A percentile compares a stretch with the other conserved stretches of the same genome.
Conservation (phyloP, 495 filamentous ascomycete genomes). For the Filosporella fistucella region DNA sequence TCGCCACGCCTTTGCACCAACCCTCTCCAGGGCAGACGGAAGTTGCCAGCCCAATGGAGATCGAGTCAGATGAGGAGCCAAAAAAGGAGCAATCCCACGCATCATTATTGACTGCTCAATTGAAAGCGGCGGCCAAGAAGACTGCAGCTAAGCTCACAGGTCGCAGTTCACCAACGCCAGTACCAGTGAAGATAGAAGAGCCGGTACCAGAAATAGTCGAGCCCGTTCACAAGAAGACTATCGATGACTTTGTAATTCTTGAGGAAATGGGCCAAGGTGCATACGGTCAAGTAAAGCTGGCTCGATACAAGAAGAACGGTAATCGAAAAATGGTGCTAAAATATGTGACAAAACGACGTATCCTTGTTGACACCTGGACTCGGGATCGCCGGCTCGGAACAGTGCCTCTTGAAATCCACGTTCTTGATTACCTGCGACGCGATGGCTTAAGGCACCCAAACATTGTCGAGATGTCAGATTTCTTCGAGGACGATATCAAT, state of each 20-base stretch:
- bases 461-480: constrained; percentile 97
- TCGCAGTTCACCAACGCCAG: constrained; percentile 18
- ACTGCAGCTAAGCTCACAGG: constrained; percentile 43
- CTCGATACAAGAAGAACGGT: constrained; percentile 74
- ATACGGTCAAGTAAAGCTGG: constrained; percentile 95
- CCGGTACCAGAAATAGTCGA: constrained; percentile 13
- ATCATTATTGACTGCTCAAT: constrained; percentile 67
- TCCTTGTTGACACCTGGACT: constrained; percentile 98
- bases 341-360: constrained; percentile 94
- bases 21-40: constrained; percentile 71
- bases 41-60: constrained; percentile 41
- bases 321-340: constrained; percentile 88
- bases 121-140: constrained; percentile 61
- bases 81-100: constrained; percentile 32
- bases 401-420: constrained; percentile 95
- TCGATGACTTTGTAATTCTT: constrained; percentile 85
- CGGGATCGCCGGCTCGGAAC: constrained; percentile 92
- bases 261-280: constrained; percentile 99
- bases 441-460: constrained; percentile 89
- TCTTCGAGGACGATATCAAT: constrained; percentile 96
- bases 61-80: constrained; percentile 38
- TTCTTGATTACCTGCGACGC: constrained; percentile 86
- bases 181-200: constrained; percentile 30
- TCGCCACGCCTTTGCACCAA: constrained; percentile 62
- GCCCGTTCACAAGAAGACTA: constrained; percentile 61